A percentile compares a stretch with the other conserved stretches of the same genome.
These are phyloP conservation scores for Capronia americana DNA, from an alignment of 2,329 filamentous ascomycete genomes.

Conservation along the genomic window DNA sequence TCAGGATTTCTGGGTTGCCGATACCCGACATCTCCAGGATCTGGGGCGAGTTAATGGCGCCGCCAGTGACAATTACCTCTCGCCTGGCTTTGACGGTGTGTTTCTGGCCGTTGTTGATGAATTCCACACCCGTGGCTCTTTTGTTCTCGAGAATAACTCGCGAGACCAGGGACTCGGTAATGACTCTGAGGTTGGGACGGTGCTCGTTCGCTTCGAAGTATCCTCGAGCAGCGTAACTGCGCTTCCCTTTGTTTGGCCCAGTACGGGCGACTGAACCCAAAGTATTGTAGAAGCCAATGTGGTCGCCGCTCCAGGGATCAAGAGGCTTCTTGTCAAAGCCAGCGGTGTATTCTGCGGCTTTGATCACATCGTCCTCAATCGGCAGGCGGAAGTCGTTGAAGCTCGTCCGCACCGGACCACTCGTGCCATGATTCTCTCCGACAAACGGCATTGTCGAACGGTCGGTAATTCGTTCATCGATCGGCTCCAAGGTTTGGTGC, in stretches of 20 bases:
- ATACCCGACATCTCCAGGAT: slow-evolving; percentile 68
- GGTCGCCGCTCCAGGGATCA: slow-evolving; percentile 38
- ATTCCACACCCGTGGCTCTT: slow-evolving; percentile 52
- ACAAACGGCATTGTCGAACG: slow-evolving; percentile 34
- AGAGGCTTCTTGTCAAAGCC: slow-evolving; percentile 35
- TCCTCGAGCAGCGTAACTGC: slow-evolving; percentile 52
- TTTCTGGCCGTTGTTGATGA: slow-evolving; percentile 47
- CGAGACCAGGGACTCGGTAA: slow-evolving; percentile 56
- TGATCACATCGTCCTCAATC: slow-evolving; percentile 36
- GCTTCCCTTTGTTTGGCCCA: slow-evolving; percentile 37
- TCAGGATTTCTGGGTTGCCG: slow-evolving; percentile 55
- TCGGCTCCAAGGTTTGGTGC: slow-evolving; percentile 44
- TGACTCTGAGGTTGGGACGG: slow-evolving; percentile 55
- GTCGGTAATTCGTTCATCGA: slow-evolving; percentile 36
- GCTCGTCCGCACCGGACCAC: slow-evolving; percentile 47
- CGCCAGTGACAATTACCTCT: slow-evolving; percentile 67
- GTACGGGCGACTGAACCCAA: slow-evolving; percentile 36
- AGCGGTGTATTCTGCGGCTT: slow-evolving; percentile 33
- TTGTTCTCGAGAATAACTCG: slow-evolving; percentile 53
- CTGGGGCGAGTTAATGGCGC: slow-evolving; percentile 63
- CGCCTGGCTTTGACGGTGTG: slow-evolving; percentile 46
- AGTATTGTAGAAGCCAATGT: slow-evolving; percentile 38
- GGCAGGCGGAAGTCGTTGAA: slow-evolving; percentile 37
- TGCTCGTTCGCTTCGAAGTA: slow-evolving; percentile 49
- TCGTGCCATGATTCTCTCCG: slow-evolving; percentile 39